A percentile compares a stretch with the other conserved stretches of the same genome.
These are phyloP conservation scores for Umbilicaria muhlenbergii DNA, from an alignment of 495 filamentous ascomycete genomes.

Conservation along the genomic window DNA sequence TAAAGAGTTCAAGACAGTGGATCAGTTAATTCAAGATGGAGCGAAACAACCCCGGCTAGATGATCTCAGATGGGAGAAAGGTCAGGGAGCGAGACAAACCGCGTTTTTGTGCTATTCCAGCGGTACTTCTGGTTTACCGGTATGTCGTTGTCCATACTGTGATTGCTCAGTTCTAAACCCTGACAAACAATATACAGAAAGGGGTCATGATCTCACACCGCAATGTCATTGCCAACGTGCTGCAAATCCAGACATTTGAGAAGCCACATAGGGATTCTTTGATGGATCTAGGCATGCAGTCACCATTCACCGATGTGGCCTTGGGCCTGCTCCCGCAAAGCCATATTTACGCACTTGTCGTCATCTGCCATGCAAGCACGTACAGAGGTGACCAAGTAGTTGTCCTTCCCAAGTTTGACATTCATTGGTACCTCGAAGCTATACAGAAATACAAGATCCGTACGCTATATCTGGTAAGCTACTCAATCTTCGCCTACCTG, in stretches of 20 bases:
- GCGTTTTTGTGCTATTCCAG: conserved; percentile 85
- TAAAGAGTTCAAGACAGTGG: conserved; percentile 48
- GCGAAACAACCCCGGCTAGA: conserved; percentile 44
- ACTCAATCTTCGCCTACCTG: too few species aligned
- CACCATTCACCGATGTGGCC: conserved; percentile 36
- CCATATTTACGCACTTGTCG: conserved; percentile 76
- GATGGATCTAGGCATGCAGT: conserved; percentile 19
- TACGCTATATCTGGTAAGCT: conserved; percentile 46
- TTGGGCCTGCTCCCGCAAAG: conserved; percentile 70
- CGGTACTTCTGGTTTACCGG: conserved; percentile 75
- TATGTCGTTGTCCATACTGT: conserved; percentile 20
- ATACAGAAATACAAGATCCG: conserved; percentile 64
- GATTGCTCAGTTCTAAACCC: background rate
- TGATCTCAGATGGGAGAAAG: conserved; percentile 49
- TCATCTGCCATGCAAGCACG: conserved; percentile 49
- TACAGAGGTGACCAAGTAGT: conserved; percentile 68
- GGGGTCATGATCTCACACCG: conserved; percentile 84
- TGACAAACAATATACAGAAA: conserved; percentile 41
- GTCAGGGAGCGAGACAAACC: conserved; percentile 58
- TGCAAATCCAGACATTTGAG: conserved; percentile 48
- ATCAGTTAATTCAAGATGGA: conserved; percentile 53
- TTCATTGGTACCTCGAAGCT: conserved; percentile 43
- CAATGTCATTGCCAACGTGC: conserved; percentile 74
- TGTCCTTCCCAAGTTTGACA: conserved; percentile 75
- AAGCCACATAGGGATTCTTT: conserved; percentile 23